Base-by-base conservation (phyloP, 495 filamentous ascomycete species). In the Daldinia concentrica region DNA sequence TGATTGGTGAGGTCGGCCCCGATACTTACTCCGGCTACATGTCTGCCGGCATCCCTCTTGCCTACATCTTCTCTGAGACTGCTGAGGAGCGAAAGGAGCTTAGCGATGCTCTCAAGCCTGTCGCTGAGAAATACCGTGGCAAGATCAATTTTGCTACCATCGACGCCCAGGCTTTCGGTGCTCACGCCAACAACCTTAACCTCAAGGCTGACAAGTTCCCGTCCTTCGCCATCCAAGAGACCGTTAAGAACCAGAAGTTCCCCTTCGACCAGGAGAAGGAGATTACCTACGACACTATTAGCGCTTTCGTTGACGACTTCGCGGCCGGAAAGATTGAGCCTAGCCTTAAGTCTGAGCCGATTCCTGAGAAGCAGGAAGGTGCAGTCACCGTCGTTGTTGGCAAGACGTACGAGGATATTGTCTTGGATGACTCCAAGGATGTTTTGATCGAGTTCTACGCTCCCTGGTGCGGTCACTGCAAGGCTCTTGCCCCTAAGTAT, bases 401-500 rank as follows among this genome's bases (percentile, higher is more conserved):
- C 78, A 90, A 96, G 81, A 95, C 88, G 82, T 99, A 98, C 87
- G 87, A 98, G 61, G 90, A 97, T 9, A 80, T 98, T 57, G 95
- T 99, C 77, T 86, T 98, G 34, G 90, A 99, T 74, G 91, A 97
- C 78, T 86, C 91, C 69, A 97, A 98, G 89, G 95, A 99, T 82
- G 95, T 99, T 50, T 87, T 99, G 69, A 87, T 97, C 64, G 95
- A 99, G 85, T 99, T 97, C 87, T 99, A 96, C 80, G 95, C 95
- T 26, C 96, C 96, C 45, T 98, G 95, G 96, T 99, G 96, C 79
- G 95, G 95, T 72, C 95, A 99, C 88, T 99, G 95, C 91, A 99
- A 99, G 86, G 91, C 93, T 69, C 84, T 95, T 32, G 92, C 92
- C 50, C 92, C 92, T 67, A 93, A 95, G 84, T 95, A 95, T 78